phyloP scores from a whole-genome alignment of 164 flowering plant species.

The Platanus orientalis region DNA sequence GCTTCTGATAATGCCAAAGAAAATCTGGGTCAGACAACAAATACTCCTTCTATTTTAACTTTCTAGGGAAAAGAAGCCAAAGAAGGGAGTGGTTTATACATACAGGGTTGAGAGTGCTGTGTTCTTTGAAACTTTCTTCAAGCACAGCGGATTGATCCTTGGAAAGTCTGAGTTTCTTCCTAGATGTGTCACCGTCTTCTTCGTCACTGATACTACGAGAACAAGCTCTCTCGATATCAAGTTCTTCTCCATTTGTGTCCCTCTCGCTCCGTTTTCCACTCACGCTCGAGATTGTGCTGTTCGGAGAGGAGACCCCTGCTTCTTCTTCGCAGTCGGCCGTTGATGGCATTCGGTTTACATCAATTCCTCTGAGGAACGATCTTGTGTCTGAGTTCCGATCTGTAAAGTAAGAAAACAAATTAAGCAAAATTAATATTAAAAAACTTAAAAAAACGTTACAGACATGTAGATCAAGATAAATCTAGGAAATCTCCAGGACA shows the following conservation, averaged over 20 bases:
- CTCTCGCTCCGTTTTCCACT: conserved; percentile 57
- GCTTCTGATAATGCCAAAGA: conserved; percentile 47
- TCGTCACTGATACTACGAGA: conserved; percentile 73
- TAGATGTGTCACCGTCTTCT: conserved; percentile 69
- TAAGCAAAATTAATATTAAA: background rate
- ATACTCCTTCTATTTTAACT: no score
- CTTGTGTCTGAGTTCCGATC: conserved; percentile 44
- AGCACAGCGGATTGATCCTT: conserved; percentile 77
- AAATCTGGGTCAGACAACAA: background rate
- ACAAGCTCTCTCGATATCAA: conserved; percentile 39
- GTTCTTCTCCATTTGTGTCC: conserved; percentile 34
- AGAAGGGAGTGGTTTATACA: conserved; percentile 29
- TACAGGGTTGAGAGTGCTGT: conserved; percentile 83
- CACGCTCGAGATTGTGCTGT: conserved; percentile 66
- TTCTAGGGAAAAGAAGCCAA: no score
- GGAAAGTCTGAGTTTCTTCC: conserved; percentile 78
- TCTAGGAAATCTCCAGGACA: background rate
- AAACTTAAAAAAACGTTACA: background rate
- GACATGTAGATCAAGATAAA: no score
- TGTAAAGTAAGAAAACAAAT: conserved; percentile 16
- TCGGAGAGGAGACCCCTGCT: conserved; percentile 64
- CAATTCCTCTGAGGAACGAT: conserved; percentile 71
- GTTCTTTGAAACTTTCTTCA: conserved; percentile 88
- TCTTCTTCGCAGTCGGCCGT: conserved; percentile 53
- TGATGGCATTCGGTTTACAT: conserved; percentile 63